Base-by-base conservation (phyloP, 2,329 filamentous ascomycete species). In the Didymella glomerata region DNA sequence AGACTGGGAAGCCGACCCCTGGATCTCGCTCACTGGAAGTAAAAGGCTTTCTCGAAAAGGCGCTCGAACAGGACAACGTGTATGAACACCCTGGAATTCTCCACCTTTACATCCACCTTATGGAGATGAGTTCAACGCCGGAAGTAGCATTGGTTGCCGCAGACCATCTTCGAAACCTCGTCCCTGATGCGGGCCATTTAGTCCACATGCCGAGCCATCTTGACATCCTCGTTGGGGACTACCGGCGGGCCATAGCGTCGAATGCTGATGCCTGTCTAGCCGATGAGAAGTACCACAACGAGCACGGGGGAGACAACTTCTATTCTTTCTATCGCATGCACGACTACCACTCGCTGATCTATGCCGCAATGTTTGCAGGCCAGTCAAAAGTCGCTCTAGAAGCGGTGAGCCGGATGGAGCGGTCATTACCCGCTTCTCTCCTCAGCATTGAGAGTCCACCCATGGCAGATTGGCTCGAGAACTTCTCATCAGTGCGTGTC, bases 391-490 rank as follows among this genome's bases (percentile, higher is more conserved):
- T 88, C 11, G 88, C 89, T 0, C 72, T 93, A 2, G 83, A 89
- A 0, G 88, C 88, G 0, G 84, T 85, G 0, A 65, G 70, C 0
- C 78, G 81, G 44, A 82, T 93, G 47, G 89, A 92, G 68, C 76
- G 76, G 0, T 85, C 86, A 0, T 77, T 93, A 4, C 84, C 90
- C 0, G 85, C 89, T 52, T 83, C 84, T 0, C 75, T 93, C 3
- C 79, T 93, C 0, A 84, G 85, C 0, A 80, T 90, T 4, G 71
- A 87, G 61, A 87, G 85, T 0, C 89, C 89, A 0, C 88, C 89
- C 0, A 92, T 93, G 90, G 89, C 90, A 0, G 89, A 93, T 73
- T 93, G 89, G 86, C 79, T 93, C 1, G 91, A 93, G 74, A 84
- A 85, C 1, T 92, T 92, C 64, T 76, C 90, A 3, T 83, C 85